Percentiles rank a stretch among this genome's conserved stretches.
phyloP scores from a whole-genome alignment of 371 early-diverging fungal genomes.

The Choanephora cucurbitarum region DNA sequence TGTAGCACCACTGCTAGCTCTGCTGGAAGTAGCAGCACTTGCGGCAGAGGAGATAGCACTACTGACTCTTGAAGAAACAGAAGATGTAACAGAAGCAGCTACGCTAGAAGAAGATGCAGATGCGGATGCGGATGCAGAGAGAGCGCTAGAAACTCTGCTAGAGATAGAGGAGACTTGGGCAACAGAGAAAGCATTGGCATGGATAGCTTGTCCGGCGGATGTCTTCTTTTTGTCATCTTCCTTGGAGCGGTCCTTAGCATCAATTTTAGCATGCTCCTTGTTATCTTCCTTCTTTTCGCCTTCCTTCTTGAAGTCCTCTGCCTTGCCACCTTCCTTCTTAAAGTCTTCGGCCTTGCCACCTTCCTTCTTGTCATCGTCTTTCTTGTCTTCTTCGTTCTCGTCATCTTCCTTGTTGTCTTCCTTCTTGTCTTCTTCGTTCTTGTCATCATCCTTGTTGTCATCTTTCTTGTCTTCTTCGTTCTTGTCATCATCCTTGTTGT shows the following conservation, averaged over 20 bases:
- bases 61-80: slow-evolving; percentile 5
- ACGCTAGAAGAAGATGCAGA: slow-evolving; percentile 11
- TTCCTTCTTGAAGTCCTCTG: too few relatives aligned
- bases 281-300: too few relatives aligned
- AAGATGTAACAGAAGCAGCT: slow-evolving; percentile 1
- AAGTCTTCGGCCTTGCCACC: slow-evolving; percentile 11
- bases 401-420: background rate
- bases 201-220: slow-evolving; percentile 1
- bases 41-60: slow-evolving; percentile 9
- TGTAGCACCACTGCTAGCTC: slow-evolving; percentile 10
- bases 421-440: background rate
- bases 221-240: too few relatives aligned
- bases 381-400: slow-evolving; percentile 5
- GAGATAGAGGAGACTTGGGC: slow-evolving; percentile 10
- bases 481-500: background rate
- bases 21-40: background rate
- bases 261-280: too few relatives aligned
- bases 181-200: slow-evolving; percentile 3
- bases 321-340: too few relatives aligned
- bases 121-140: slow-evolving; percentile 9
- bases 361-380: slow-evolving; percentile 8
- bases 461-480: background rate
- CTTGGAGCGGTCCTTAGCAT: slow-evolving; percentile 1
- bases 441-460: background rate
- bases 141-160: background rate